These are phyloP conservation scores for Osmozyma mogii DNA, from an alignment of 805 yeast species.

Conservation along the genomic window DNA sequence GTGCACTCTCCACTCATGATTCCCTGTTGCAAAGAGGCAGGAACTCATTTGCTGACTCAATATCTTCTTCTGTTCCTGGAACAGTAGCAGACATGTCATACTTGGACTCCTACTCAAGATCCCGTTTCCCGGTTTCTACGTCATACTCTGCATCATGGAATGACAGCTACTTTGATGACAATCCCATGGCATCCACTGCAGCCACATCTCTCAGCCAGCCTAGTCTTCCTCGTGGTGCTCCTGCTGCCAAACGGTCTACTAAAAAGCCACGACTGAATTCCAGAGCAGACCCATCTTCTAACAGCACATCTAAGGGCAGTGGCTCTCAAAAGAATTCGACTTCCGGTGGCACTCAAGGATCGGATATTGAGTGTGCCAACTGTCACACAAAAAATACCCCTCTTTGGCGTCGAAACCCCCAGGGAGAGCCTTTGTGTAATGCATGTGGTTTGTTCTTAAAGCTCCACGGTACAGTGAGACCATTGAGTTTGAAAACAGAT, in stretches of 20 bases:
- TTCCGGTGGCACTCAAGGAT: conserved; percentile 1
- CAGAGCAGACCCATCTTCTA: neutral
- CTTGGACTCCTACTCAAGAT: conserved; percentile 6
- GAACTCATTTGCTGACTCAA: conserved; percentile 2
- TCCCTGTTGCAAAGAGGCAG: no score
- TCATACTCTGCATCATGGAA: conserved; percentile 2
- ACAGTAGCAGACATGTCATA: conserved; percentile 1
- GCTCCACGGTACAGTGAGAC: conserved; percentile 92
- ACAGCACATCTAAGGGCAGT: neutral
- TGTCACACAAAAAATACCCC: conserved; percentile 93
- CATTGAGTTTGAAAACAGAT: conserved; percentile 83
- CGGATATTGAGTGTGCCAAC: conserved; percentile 55
- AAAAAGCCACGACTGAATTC: conserved; percentile 5
- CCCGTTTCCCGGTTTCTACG: neutral
- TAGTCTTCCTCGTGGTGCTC: conserved; percentile 2
- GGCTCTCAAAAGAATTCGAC: neutral
- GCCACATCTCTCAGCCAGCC: conserved; percentile 9
- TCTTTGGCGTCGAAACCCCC: conserved; percentile 87
- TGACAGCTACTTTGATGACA: conserved; percentile 3
- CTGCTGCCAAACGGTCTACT: conserved; percentile 6
- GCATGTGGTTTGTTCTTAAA: conserved; percentile 54
- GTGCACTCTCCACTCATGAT: neutral
- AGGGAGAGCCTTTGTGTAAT: conserved; percentile 88
- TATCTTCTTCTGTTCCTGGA: neutral
- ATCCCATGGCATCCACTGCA: conserved; percentile 2